These are phyloP conservation scores for Crucibulum laeve DNA, from an alignment of 768 basidiomycete species.

Conservation along the genomic window DNA sequence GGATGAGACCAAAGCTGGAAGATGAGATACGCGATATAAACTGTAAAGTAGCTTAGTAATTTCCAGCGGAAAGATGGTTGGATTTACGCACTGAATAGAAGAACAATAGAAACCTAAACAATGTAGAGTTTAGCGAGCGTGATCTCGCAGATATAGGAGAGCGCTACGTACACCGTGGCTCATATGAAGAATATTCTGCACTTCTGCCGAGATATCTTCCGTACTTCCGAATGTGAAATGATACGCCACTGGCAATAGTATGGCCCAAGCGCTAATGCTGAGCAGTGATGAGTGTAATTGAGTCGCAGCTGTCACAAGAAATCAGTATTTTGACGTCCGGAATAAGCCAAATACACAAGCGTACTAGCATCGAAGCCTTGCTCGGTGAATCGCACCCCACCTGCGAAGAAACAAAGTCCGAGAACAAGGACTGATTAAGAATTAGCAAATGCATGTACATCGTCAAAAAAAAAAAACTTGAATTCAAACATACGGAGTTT, in stretches of 20 bases:
- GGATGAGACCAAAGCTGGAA: slow-evolving; percentile 83
- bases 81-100: slow-evolving; percentile 62
- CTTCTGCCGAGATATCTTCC: slow-evolving; percentile 13
- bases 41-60: slow-evolving; percentile 26
- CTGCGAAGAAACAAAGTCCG: slow-evolving; percentile 83
- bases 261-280: slow-evolving; percentile 71
- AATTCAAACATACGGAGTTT: slow-evolving; percentile 49
- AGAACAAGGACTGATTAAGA: slow-evolving; percentile 64
- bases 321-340: not conserved
- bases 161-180: slow-evolving; percentile 65
- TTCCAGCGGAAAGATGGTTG: not conserved
- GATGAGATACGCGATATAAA: slow-evolving; percentile 66
- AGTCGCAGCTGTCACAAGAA: slow-evolving; percentile 46
- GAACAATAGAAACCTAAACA: slow-evolving; percentile 66
- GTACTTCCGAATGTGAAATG: slow-evolving; percentile 51
- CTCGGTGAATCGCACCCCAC: slow-evolving; percentile 71
- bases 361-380: slow-evolving; percentile 73
- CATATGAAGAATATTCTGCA: slow-evolving; percentile 54
- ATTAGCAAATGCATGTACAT: not conserved
- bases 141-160: not conserved
- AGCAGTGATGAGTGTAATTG: slow-evolving; percentile 73
- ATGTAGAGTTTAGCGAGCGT: not conserved
- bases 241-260: slow-evolving; percentile 77
- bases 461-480: not conserved
- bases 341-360: slow-evolving; percentile 13